phyloP scores from a whole-genome alignment of 2,329 filamentous ascomycete genomes.

The Pseudogymnoascus sp. region DNA sequence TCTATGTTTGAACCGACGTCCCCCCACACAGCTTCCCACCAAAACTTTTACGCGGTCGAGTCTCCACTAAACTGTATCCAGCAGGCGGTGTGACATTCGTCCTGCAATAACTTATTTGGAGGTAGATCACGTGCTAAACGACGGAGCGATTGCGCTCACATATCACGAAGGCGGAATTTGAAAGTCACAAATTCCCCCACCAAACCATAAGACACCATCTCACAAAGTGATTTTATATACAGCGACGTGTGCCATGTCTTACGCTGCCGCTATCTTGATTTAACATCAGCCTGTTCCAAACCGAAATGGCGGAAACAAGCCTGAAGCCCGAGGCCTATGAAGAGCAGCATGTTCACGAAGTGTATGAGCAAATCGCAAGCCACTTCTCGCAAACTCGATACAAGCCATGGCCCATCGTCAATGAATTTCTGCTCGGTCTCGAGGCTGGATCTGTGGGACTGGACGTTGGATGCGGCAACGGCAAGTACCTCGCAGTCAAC shows the following conservation, averaged over 20 bases:
- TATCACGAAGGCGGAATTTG: constrained; percentile 7
- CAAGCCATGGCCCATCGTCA: constrained; percentile 87
- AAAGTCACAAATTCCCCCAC: neutral
- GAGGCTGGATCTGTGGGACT: constrained; percentile 67
- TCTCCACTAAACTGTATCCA: neutral
- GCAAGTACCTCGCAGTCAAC: constrained; percentile 85
- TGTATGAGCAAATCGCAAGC: constrained; percentile 80
- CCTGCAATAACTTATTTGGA: neutral
- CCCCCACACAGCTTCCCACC: constrained; percentile 4
- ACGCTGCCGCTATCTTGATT: neutral
- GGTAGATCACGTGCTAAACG: neutral
- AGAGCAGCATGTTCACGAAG: constrained; percentile 74
- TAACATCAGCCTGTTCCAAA: neutral
- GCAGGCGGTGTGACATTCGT: neutral
- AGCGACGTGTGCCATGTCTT: neutral
- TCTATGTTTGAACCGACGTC: neutral
- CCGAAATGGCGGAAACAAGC: constrained; percentile 26
- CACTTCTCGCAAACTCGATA: constrained; percentile 75
- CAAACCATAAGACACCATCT: neutral
- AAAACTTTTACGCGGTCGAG: constrained; percentile 7
- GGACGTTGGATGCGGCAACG: constrained; percentile 93
- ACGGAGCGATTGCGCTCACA: constrained; percentile 6
- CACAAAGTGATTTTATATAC: neutral
- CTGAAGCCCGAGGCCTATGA: constrained; percentile 54
- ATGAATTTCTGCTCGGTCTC: constrained; percentile 61